Conservation (phyloP, 2,329 filamentous ascomycete species). For the Aspergillus quadrilineatus region DNA sequence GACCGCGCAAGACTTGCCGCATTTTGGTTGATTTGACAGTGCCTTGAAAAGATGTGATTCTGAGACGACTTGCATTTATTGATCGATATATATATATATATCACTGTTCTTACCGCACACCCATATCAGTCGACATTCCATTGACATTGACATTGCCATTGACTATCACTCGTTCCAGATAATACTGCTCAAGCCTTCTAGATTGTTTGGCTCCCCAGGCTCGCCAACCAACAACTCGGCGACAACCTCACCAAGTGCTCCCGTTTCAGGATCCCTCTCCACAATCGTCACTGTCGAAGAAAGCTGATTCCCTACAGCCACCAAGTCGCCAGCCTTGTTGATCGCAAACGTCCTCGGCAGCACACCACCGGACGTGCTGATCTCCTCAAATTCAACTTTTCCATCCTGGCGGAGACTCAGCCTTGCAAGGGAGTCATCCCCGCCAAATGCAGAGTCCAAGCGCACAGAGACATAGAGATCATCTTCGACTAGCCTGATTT, state of each 20-base stretch:
- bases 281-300: slow-evolving; percentile 63
- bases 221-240: slow-evolving; percentile 33
- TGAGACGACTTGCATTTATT: background rate
- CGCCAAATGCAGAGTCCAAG: slow-evolving; percentile 28
- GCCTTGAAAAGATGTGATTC: background rate
- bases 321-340: slow-evolving; percentile 61
- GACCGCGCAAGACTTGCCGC: background rate
- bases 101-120: background rate
- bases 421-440: slow-evolving; percentile 32
- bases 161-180: slow-evolving; percentile 32
- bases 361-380: slow-evolving; percentile 63
- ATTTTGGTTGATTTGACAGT: background rate
- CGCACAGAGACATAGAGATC: slow-evolving; percentile 35
- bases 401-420: slow-evolving; percentile 55
- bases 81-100: background rate
- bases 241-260: slow-evolving; percentile 52
- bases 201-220: slow-evolving; percentile 24
- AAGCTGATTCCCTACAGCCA: slow-evolving; percentile 66
- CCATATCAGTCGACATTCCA: background rate
- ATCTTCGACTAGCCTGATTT: slow-evolving; percentile 24
- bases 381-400: slow-evolving; percentile 55
- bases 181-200: slow-evolving; percentile 37
- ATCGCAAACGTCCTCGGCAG: slow-evolving; percentile 68
- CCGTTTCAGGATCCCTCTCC: slow-evolving; percentile 58
- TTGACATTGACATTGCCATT: background rate